A percentile compares a stretch with the other conserved stretches of the same genome.
Evolutionary conservation across 73 alveolate species (phyloP).

Genomic region (Urostyla sp.): DNA sequence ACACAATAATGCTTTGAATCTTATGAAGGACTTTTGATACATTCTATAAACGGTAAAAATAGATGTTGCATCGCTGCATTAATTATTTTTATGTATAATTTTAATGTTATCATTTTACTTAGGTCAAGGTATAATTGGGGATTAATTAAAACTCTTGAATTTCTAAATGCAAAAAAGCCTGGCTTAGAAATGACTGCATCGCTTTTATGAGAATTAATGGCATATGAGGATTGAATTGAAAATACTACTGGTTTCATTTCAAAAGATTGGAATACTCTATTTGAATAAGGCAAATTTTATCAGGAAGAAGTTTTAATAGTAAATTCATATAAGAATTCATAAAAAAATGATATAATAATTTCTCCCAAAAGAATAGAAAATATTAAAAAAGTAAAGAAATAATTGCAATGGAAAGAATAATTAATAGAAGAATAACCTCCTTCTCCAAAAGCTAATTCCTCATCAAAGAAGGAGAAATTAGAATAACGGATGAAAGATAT

Average conservation of each 20-base stretch:
- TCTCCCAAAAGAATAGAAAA: no score
- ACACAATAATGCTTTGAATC: background rate
- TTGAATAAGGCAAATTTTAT: conserved; percentile 1
- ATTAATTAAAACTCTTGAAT: conserved; percentile 49
- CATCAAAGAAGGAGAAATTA: no score
- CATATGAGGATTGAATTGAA: conserved; percentile 26
- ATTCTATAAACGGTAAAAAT: conserved; percentile 53
- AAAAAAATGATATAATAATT: conserved; percentile 1
- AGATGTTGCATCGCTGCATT: conserved; percentile 53
- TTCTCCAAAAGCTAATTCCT: no score
- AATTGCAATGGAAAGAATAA: no score
- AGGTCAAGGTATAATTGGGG: conserved; percentile 52
- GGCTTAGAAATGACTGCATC: conserved; percentile 62
- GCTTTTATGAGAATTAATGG: conserved; percentile 10
- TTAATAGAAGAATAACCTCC: no score
- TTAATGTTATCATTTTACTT: no score
- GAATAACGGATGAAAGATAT: no score
- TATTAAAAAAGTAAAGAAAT: no score
- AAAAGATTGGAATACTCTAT: conserved; percentile 46
- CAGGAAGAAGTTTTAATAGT: conserved; percentile 21
- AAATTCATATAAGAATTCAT: conserved; percentile 46
- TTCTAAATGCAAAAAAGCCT: conserved; percentile 52
- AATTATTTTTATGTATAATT: conserved; percentile 27
- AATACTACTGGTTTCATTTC: background rate
- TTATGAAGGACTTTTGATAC: conserved; percentile 43